Conservation (phyloP, 2,329 filamentous ascomycete genomes). For the Zarea fungicola region DNA sequence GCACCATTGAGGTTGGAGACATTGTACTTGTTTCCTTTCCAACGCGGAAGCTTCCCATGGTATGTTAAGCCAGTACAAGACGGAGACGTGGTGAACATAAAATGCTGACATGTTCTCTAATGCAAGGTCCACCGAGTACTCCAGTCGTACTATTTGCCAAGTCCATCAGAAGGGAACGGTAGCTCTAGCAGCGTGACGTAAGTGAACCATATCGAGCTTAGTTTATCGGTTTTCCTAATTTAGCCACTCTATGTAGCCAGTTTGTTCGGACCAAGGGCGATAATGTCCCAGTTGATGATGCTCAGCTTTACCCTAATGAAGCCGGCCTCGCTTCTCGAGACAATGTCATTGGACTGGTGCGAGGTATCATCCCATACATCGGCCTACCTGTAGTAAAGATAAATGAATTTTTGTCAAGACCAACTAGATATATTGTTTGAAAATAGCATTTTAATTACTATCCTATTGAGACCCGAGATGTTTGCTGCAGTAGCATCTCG, state of each 20-base stretch:
- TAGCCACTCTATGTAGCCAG: neutral
- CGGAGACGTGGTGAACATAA: too few species aligned
- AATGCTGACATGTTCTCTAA: neutral
- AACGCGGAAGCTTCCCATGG: constrained; percentile 1
- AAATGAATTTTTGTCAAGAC: neutral
- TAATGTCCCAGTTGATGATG: neutral
- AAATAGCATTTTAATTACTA: neutral
- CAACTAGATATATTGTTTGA: constrained; percentile 1
- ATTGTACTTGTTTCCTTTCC: neutral
- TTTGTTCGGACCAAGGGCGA: neutral
- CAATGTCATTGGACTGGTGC: constrained; percentile 2
- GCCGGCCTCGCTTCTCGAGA: neutral
- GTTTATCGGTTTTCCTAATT: neutral
- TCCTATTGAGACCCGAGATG: neutral
- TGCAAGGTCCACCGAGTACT: neutral
- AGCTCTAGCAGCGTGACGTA: neutral
- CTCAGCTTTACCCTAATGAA: neutral
- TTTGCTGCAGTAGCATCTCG: neutral
- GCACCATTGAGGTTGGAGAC: neutral
- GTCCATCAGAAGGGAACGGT: neutral
- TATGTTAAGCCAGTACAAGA: neutral
- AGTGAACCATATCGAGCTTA: neutral
- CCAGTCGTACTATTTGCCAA: neutral
- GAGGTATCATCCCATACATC: neutral
- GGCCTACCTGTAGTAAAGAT: neutral